Conservation (phyloP, 345 rosid genomes). For the Populus simonii region DNA sequence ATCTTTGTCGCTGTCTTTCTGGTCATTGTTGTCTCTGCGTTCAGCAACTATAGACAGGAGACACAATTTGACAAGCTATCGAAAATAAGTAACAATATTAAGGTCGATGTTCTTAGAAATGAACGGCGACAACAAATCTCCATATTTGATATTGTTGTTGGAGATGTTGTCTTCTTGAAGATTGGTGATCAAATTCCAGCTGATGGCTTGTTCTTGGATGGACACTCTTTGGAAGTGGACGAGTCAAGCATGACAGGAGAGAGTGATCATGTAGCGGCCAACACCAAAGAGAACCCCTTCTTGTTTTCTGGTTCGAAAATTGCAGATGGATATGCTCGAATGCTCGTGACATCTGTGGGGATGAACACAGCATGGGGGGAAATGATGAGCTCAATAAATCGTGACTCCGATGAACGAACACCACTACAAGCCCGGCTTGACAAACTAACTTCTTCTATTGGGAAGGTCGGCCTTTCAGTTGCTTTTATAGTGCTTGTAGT, state of each 20-base stretch:
- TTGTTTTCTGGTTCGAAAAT: slow-evolving; percentile 29
- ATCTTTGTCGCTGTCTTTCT: slow-evolving; percentile 29
- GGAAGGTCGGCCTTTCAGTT: slow-evolving; percentile 28
- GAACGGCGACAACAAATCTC: slow-evolving; percentile 20
- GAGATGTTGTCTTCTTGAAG: slow-evolving; percentile 28
- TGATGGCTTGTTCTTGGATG: slow-evolving; percentile 28
- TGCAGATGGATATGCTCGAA: slow-evolving; percentile 26
- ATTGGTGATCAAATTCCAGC: slow-evolving; percentile 35
- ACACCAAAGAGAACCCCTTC: slow-evolving; percentile 25
- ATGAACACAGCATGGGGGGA: slow-evolving; percentile 32
- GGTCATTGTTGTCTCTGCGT: slow-evolving; percentile 27
- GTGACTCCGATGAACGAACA: slow-evolving; percentile 18
- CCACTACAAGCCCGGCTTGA: slow-evolving; percentile 30
- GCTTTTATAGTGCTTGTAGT: slow-evolving; percentile 28
- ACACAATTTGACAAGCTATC: slow-evolving; percentile 27
- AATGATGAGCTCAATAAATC: slow-evolving; percentile 28
- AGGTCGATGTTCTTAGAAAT: slow-evolving; percentile 18
- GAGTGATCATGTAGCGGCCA: slow-evolving; percentile 22
- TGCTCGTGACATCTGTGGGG: slow-evolving; percentile 34
- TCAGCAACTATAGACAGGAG: slow-evolving; percentile 32
- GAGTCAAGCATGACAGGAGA: slow-evolving; percentile 38
- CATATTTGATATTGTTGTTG: slow-evolving; percentile 31
- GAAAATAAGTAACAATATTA: slow-evolving; percentile 14
- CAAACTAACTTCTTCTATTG: slow-evolving; percentile 26
- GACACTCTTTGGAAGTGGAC: slow-evolving; percentile 25